Conservation (phyloP, 768 basidiomycete species). For the Amanita rubescens region DNA sequence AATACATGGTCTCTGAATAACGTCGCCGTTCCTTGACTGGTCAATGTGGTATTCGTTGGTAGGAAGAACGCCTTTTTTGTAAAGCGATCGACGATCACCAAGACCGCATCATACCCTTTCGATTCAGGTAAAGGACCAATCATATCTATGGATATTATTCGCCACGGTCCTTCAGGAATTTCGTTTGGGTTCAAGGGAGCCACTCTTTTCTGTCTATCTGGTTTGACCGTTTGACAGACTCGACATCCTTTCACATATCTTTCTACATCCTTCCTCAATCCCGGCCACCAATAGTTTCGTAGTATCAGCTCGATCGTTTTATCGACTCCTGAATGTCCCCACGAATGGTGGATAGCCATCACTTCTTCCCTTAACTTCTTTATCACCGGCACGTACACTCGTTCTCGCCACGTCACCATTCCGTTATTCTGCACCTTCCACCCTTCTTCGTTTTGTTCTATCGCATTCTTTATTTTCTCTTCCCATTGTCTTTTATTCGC, state of each 20-base stretch:
- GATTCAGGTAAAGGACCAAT: neutral
- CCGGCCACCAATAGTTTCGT: too few relatives aligned
- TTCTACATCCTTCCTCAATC: neutral
- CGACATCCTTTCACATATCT: neutral
- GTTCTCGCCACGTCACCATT: neutral
- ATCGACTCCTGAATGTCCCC: neutral
- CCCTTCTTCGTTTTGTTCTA: too few relatives aligned
- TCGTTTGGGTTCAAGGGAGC: neutral
- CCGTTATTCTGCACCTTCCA: too few relatives aligned
- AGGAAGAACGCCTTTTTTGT: slow-evolving; percentile 64
- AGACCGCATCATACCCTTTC: neutral
- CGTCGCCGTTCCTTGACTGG: neutral
- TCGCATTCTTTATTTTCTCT: too few relatives aligned
- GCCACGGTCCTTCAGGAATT: neutral
- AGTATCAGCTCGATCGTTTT: too few relatives aligned
- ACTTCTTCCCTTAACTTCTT: neutral
- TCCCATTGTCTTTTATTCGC: too few relatives aligned
- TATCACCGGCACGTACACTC: neutral
- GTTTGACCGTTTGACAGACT: neutral
- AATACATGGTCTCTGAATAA: slow-evolving; percentile 5
- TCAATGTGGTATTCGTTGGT: slow-evolving; percentile 14
- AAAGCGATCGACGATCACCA: slow-evolving; percentile 35
- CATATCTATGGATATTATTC: neutral
- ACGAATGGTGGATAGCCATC: neutral
- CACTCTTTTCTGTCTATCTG: neutral